Evolutionary conservation across 305 asterid genomes (phyloP).

Genomic region (Fraxinus sp.): DNA sequence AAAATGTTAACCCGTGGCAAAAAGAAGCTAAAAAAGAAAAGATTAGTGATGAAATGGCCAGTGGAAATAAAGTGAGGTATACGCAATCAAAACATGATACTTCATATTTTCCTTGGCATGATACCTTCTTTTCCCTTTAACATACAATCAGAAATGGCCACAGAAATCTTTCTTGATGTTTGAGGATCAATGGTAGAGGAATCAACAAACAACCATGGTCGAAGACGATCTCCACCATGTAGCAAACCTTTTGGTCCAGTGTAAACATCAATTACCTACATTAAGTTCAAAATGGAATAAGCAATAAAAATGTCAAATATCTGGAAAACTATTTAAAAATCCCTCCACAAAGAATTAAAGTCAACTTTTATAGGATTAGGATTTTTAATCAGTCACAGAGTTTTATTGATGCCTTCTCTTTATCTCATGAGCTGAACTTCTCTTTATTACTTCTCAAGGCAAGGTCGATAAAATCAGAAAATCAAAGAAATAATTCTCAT

Average conservation of each 20-base stretch:
- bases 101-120: neutral
- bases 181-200: conserved; percentile 96
- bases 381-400: neutral
- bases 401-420: neutral
- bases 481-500: neutral
- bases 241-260: conserved; percentile 79
- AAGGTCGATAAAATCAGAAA: neutral
- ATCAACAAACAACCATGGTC: conserved; percentile 77
- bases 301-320: neutral
- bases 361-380: neutral
- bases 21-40: neutral
- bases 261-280: conserved; percentile 85
- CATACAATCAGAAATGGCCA: conserved; percentile 41
- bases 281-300: neutral
- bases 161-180: conserved; percentile 75
- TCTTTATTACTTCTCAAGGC: neutral
- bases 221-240: conserved; percentile 37
- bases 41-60: neutral
- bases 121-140: conserved; percentile 49
- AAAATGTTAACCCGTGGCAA: neutral
- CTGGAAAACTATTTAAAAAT: neutral
- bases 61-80: neutral
- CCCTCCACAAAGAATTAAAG: neutral
- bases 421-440: neutral
- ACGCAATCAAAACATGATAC: neutral